Percentiles rank a stretch among this genome's conserved stretches.
phyloP scores from a whole-genome alignment of 1,139 yeast species.

The Suhomyces bribrorum region DNA sequence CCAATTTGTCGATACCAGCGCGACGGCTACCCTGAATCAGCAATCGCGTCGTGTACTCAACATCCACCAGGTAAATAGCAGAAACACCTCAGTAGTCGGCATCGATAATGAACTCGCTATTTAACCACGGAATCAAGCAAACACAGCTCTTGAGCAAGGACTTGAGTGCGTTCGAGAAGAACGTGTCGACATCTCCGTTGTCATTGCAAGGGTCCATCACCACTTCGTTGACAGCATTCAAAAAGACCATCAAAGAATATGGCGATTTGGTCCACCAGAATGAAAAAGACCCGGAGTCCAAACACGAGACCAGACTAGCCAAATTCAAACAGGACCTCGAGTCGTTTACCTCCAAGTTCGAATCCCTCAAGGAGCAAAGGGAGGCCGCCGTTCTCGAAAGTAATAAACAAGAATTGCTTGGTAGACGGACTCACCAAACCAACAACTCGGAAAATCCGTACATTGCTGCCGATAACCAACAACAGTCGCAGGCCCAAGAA shows the following conservation, averaged over 20 bases:
- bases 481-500: slow-evolving; percentile 24
- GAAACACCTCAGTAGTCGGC: too few relatives aligned
- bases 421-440: slow-evolving; percentile 44
- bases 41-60: too few relatives aligned
- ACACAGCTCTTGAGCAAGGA: slow-evolving; percentile 72
- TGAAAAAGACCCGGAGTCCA: slow-evolving; percentile 54
- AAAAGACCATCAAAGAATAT: slow-evolving; percentile 78
- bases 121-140: slow-evolving; percentile 88
- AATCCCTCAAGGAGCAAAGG: slow-evolving; percentile 61
- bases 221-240: slow-evolving; percentile 74
- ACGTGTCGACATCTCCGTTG: slow-evolving; percentile 68
- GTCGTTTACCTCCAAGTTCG: slow-evolving; percentile 60
- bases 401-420: slow-evolving; percentile 61
- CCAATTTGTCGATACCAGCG: too few relatives aligned
- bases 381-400: slow-evolving; percentile 58
- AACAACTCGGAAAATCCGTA: slow-evolving; percentile 64
- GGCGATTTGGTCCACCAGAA: slow-evolving; percentile 65
- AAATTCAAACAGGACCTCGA: slow-evolving; percentile 62
- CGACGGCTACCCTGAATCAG: neutral
- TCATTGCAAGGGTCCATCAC: slow-evolving; percentile 82
- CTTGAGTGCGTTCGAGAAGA: slow-evolving; percentile 63
- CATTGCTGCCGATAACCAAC: slow-evolving; percentile 28
- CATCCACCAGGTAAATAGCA: too few relatives aligned
- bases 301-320: slow-evolving; percentile 62
- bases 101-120: slow-evolving; percentile 81